Evolutionary conservation across 495 filamentous ascomycete species (phyloP), one percentile per base, ranked within the genome.

Genomic region (Clavariopsis aquatica): DNA sequence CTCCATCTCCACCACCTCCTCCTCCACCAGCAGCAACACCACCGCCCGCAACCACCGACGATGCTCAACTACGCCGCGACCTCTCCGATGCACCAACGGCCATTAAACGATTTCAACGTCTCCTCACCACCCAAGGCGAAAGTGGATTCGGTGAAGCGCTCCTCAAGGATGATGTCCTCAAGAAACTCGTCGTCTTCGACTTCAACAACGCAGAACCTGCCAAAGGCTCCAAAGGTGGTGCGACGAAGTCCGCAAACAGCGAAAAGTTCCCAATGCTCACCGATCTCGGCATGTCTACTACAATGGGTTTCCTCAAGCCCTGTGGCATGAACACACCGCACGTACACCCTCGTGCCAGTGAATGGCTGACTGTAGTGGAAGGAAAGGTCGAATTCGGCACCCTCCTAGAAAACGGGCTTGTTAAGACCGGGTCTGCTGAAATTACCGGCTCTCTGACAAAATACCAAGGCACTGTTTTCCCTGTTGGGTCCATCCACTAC

Each of bases 271-370:
- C 79, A 34, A 73, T 78, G 26, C 75, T 80, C 55, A 76, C 75
- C 10, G 74, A 71, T n/a, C 72, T 74, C 13, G 76, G 76, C 23
- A 56, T 74, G 47, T 71, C 71, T n/a, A 74, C 76, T 46, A 74
- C 77, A n/a, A 52, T 80, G 2, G 78, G 68, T 22, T 77, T 75
- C 66, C 66, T 78, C 34, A 60, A 69, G 38, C 71, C 78, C 17
- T 73, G 80, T 64, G 77, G 77, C 58, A 78, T 82, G 65, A 80
- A 81, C 62, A 77, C 77, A 4, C 76, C 80, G 23, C 80, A 82
- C 67, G 71, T 80, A 20, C 80, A 82, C 70, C 80, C 79, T 13
- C 79, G 80, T 55, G 73, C 79, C 22, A 69, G 72, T 36, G 79
- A 82, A 63, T 76, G 80, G 38, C 76, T 80, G 9, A 76, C 75